Conservation (phyloP, 148 eudicot genomes). For the Vaccinium darrowii region DNA sequence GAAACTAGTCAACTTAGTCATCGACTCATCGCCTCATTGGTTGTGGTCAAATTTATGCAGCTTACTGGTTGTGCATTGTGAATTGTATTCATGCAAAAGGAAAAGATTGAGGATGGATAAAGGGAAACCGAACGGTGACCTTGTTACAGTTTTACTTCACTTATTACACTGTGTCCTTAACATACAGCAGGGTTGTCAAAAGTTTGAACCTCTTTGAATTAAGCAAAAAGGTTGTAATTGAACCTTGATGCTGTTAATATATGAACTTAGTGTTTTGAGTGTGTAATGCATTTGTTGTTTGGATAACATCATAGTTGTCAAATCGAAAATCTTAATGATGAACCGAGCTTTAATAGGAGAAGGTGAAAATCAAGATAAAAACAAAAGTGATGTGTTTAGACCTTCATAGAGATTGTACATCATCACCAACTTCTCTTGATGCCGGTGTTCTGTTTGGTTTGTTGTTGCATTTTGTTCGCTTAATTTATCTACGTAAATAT, state of each 20-base stretch:
- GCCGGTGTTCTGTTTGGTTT: not conserved
- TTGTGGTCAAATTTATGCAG: not conserved
- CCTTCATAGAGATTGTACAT: not conserved
- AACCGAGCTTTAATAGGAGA: not conserved
- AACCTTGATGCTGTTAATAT: not conserved
- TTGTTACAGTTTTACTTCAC: not conserved
- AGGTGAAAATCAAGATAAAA: not conserved
- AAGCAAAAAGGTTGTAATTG: not conserved
- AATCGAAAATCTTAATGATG: not conserved
- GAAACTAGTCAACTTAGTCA: not conserved
- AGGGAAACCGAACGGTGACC: not conserved
- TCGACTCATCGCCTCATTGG: not conserved
- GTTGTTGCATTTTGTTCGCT: not conserved
- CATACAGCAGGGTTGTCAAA: not conserved
- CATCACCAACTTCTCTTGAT: not conserved
- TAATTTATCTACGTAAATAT: not conserved
- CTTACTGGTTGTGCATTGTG: not conserved
- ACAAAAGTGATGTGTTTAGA: not conserved
- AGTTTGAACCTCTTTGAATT: not conserved
- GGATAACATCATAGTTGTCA: not conserved
- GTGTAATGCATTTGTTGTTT: not conserved
- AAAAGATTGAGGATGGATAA: not conserved
- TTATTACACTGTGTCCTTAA: not conserved
- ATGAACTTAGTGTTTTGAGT: not conserved
- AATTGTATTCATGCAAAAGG: not conserved